Percentiles rank a stretch among this genome's conserved stretches.
phyloP scores from a whole-genome alignment of 2,329 filamentous ascomycete genomes.

The Aspergillus fumigatiaffinis region DNA sequence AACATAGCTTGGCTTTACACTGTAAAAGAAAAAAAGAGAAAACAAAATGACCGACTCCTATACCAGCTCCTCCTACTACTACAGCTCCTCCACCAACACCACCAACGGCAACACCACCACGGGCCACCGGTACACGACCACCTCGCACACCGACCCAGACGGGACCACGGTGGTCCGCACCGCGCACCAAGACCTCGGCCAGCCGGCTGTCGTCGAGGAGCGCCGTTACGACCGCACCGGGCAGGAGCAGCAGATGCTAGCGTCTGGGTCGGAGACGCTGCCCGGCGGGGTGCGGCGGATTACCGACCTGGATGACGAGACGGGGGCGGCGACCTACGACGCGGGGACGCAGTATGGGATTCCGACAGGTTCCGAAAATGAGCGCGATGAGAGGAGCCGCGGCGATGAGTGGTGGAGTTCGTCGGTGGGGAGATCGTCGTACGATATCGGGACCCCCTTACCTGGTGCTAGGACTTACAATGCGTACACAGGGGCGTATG shows the following conservation, averaged over 20 bases:
- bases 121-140: conserved; percentile 31
- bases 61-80: conserved; percentile 31
- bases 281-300: conserved; percentile 25
- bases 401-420: background rate
- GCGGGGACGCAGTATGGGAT: conserved; percentile 7
- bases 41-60: conserved; percentile 24
- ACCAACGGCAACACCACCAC: conserved; percentile 22
- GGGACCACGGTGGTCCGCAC: conserved; percentile 33
- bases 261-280: conserved; percentile 9
- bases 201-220: conserved; percentile 31
- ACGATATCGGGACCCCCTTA: conserved; percentile 9
- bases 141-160: conserved; percentile 28
- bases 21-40: background rate
- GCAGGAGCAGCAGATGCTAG: conserved; percentile 22
- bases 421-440: background rate
- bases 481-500: conserved; percentile 13
- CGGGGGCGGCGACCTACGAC: conserved; percentile 8
- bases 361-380: background rate
- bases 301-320: conserved; percentile 24
- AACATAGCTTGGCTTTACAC: background rate
- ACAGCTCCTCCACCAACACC: conserved; percentile 27
- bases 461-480: conserved; percentile 10
- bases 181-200: conserved; percentile 31
- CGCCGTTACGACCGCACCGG: conserved; percentile 30
- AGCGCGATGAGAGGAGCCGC: background rate